Evolutionary conservation across 2,329 filamentous ascomycete species (phyloP).

Genomic region (Hymenoscyphus salicellus): DNA sequence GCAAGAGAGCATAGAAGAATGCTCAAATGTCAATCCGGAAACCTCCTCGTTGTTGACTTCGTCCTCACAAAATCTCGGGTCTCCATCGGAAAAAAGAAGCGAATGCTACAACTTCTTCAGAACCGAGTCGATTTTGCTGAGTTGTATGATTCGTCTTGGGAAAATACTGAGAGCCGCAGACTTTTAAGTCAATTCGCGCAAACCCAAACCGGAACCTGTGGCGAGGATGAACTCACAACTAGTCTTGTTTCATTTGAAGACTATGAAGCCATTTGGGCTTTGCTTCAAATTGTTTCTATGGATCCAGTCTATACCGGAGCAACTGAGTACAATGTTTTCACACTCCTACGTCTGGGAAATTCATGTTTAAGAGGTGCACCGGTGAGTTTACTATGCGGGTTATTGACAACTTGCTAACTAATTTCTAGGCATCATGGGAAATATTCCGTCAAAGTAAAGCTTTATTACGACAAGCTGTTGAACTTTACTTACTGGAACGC

Average conservation of each 20-base stretch:
- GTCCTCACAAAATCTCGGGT: conserved; percentile 23
- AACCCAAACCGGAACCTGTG: not conserved
- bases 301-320: conserved; percentile 18
- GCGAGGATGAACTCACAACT: not conserved
- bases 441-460: conserved; percentile 21
- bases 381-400: conserved; percentile 11
- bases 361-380: conserved; percentile 12
- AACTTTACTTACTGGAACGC: conserved; percentile 26
- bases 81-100: conserved; percentile 20
- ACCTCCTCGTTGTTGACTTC: conserved; percentile 19
- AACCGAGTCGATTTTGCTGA: conserved; percentile 17
- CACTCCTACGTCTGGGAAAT: conserved; percentile 22
- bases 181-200: conserved; percentile 13
- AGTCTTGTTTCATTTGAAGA: conserved; percentile 12
- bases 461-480: conserved; percentile 26
- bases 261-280: conserved; percentile 25
- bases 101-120: conserved; percentile 20
- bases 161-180: conserved; percentile 11
- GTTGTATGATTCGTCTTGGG: conserved; percentile 19
- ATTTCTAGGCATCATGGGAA: conserved; percentile 20
- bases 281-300: conserved; percentile 24
- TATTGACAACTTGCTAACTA: not conserved
- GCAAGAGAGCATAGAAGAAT: conserved; percentile 17
- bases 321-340: conserved; percentile 27
- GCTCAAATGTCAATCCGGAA: conserved; percentile 12